Evolutionary conservation across 2,329 filamentous ascomycete species (phyloP), one percentile per base, ranked within the genome.

Genomic region (Penicillium sp.): DNA sequence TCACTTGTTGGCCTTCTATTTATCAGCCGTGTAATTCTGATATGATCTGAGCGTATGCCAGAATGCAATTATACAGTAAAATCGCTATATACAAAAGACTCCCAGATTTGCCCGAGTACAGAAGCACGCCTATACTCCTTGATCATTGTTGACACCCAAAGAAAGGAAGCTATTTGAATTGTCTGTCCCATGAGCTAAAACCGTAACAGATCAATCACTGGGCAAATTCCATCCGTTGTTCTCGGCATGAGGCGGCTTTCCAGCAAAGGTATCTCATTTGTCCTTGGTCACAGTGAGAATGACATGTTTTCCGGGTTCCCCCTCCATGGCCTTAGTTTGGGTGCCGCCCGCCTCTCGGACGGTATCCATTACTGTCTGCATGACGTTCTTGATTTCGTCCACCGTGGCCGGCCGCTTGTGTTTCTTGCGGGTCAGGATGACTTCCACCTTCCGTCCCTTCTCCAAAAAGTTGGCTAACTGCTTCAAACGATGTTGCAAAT

Each of bases 371-470:
- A 90, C 70, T 48, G 66, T 75, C 53, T 73, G 70, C 52, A 93
- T 64, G 40, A 92, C 71, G 21, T 73, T 79, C 56, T 81, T 70
- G 18, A 84, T 85, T 72, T 92, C 87, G 21, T 86, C 83, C 33
- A 67, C 65, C 1, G 79, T 85, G 0, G 89, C 85, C 53, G 79
- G 79, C 58, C 82, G 79, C 64, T 84, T 85, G 54, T 81, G 80
- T 64, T 81, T 83, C 80, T 87, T 92, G 70, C 83, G 83, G 54
- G 85, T 84, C 45, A 97, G 65, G 49, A 88, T 66, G 10, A 97
- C 68, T 69, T 94, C 88, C 18, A 97, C 91, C 68, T 81, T 86
- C 69, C 83, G 82, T 1, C 92, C 92, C 71, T 91, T 90, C 8
- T 71, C 77, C 68, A 97, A 69, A 69, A 96, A 96, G 50, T 77